Evolutionary conservation across 2,329 filamentous ascomycete genomes (phyloP).

Genomic region (Rhinocladiella mackenziei): DNA sequence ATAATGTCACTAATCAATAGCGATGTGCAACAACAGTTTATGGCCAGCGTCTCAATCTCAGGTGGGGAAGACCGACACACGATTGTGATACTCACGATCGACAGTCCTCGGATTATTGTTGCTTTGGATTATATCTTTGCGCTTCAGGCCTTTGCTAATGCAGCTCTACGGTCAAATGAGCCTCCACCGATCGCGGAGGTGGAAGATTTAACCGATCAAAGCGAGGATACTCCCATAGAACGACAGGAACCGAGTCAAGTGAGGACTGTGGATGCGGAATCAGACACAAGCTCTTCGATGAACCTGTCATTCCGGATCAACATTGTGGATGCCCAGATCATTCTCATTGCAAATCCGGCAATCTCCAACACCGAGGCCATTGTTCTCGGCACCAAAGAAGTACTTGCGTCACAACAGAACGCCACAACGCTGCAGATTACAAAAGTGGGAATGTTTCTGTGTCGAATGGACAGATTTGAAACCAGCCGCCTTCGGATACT

Average conservation of each 20-base stretch:
- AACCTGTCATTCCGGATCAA: conserved; percentile 85
- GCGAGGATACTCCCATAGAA: conserved; percentile 32
- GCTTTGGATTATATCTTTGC: conserved; percentile 94
- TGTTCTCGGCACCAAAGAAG: conserved; percentile 88
- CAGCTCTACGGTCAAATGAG: conserved; percentile 57
- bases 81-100: conserved; percentile 87
- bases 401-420: conserved; percentile 89
- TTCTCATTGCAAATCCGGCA: conserved; percentile 90
- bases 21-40: conserved; percentile 88
- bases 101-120: conserved; percentile 91
- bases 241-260: conserved; percentile 40
- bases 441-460: conserved; percentile 95
- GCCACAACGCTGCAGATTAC: conserved; percentile 89
- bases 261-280: conserved; percentile 35
- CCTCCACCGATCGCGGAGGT: conserved; percentile 49
- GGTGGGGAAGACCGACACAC: conserved; percentile 75
- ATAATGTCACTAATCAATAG: conserved; percentile 98
- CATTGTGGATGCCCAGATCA: conserved; percentile 91
- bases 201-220: conserved; percentile 41
- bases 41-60: conserved; percentile 93
- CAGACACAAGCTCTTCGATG: conserved; percentile 48
- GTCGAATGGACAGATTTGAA: conserved; percentile 97
- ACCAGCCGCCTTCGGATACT: conserved; percentile 84
- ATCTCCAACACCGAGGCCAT: conserved; percentile 91
- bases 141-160: conserved; percentile 74